A percentile compares a stretch with the other conserved stretches of the same genome.
phyloP scores from a whole-genome alignment of 306 rosid genomes.

The Quercus rubra region DNA sequence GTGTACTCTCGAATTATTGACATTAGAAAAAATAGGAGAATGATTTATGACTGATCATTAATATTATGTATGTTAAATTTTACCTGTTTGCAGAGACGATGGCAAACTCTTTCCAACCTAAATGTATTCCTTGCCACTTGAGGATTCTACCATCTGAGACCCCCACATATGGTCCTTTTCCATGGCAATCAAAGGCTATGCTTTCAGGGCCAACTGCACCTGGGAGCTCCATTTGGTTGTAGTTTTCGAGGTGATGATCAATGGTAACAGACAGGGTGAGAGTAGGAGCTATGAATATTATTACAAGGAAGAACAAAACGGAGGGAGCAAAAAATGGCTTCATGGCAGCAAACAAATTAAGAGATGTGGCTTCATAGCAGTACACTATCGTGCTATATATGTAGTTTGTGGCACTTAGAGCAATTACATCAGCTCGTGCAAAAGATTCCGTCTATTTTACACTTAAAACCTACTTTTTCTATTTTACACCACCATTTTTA shows the following conservation, averaged over 20 bases:
- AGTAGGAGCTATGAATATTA: neutral
- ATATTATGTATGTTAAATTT: neutral
- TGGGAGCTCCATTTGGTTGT: slow-evolving; percentile 28
- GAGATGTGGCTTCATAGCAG: neutral
- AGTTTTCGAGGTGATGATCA: neutral
- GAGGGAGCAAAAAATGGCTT: neutral
- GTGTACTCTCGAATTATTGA: too few relatives aligned
- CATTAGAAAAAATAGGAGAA: neutral
- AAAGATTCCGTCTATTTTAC: too few relatives aligned
- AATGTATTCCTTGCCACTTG: slow-evolving; percentile 35
- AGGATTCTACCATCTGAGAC: slow-evolving; percentile 63
- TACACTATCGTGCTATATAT: slow-evolving; percentile 2
- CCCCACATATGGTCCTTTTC: slow-evolving; percentile 51
- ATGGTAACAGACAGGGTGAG: neutral
- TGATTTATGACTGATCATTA: neutral
- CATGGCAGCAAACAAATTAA: neutral
- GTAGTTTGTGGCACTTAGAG: too few relatives aligned
- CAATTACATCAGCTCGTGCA: too few relatives aligned
- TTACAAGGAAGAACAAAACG: neutral
- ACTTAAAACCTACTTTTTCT: too few relatives aligned
- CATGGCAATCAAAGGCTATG: slow-evolving; percentile 57
- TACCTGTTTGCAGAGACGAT: slow-evolving; percentile 46
- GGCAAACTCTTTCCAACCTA: slow-evolving; percentile 47
- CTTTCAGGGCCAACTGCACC: slow-evolving; percentile 51
- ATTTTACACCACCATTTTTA: too few relatives aligned